These are phyloP conservation scores for Cryphonectria parasitica DNA, from an alignment of 2,329 filamentous ascomycete genomes.

Conservation along the genomic window DNA sequence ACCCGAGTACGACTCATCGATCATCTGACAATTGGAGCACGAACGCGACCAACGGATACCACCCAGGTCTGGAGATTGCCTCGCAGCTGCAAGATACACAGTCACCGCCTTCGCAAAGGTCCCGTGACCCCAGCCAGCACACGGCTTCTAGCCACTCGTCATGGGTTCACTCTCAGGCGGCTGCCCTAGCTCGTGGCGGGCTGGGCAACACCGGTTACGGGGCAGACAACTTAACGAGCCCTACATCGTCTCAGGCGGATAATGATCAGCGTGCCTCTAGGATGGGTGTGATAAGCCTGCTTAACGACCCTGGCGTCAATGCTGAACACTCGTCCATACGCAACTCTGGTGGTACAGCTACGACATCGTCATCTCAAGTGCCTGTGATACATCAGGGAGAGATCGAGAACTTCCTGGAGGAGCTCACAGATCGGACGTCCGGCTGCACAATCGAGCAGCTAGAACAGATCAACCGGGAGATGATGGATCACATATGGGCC, in stretches of 20 bases:
- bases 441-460: conserved; percentile 90
- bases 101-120: conserved; percentile 34
- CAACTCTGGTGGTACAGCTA: conserved; percentile 38
- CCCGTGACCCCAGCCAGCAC: conserved; percentile 44
- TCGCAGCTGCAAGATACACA: conserved; percentile 60
- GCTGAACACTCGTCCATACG: conserved; percentile 35
- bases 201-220: conserved; percentile 29
- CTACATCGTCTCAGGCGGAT: conserved; percentile 45
- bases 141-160: conserved; percentile 53
- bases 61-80: conserved; percentile 49
- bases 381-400: conserved; percentile 52
- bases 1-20: conserved; percentile 65
- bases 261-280: conserved; percentile 36
- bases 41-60: conserved; percentile 71
- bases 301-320: conserved; percentile 46
- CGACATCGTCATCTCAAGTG: conserved; percentile 50
- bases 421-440: conserved; percentile 69
- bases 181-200: conserved; percentile 49
- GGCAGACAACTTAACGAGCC: conserved; percentile 36
- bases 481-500: conserved; percentile 91
- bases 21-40: conserved; percentile 70
- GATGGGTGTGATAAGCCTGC: conserved; percentile 43
- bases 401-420: conserved; percentile 61
- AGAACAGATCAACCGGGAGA: conserved; percentile 85
- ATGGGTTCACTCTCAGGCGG: conserved; percentile 64